Percentiles rank a stretch among this genome's conserved stretches.
Evolutionary conservation across 257 asterid genomes (phyloP).

Genomic region (Cinchona pubescens): DNA sequence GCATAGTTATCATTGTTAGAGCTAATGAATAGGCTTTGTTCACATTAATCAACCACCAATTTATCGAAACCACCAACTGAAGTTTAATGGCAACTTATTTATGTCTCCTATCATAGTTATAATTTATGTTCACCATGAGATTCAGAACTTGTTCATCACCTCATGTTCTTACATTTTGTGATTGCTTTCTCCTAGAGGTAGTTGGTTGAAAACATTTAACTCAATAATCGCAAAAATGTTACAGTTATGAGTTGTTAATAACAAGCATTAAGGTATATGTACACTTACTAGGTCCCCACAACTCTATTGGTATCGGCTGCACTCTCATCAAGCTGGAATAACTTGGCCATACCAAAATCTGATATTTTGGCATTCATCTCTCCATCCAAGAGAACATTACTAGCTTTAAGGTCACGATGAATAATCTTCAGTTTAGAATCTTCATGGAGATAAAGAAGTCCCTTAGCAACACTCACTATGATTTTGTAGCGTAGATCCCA

Average conservation of each 20-base stretch:
- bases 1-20: not conserved
- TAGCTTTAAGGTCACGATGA: constrained; percentile 45
- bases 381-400: constrained; percentile 42
- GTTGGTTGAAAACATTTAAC: too few relatives aligned
- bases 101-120: too few relatives aligned
- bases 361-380: constrained; percentile 50
- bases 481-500: constrained; percentile 47
- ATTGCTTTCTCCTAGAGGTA: too few relatives aligned
- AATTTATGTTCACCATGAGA: too few relatives aligned
- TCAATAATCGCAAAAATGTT: not conserved
- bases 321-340: constrained; percentile 38
- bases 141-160: too few relatives aligned
- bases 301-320: constrained; percentile 33
- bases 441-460: constrained; percentile 43
- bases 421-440: constrained; percentile 44
- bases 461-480: constrained; percentile 40
- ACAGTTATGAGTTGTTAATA: too few relatives aligned
- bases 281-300: constrained; percentile 54
- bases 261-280: too few relatives aligned
- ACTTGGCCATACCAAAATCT: constrained; percentile 58
- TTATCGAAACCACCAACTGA: too few relatives aligned
- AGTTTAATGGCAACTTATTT: too few relatives aligned
- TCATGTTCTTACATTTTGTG: too few relatives aligned
- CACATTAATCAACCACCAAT: not conserved
- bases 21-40: not conserved